Evolutionary conservation across 306 rosid species (phyloP), one percentile per base, ranked within the genome.

Genomic region (Medicago ruthenica): DNA sequence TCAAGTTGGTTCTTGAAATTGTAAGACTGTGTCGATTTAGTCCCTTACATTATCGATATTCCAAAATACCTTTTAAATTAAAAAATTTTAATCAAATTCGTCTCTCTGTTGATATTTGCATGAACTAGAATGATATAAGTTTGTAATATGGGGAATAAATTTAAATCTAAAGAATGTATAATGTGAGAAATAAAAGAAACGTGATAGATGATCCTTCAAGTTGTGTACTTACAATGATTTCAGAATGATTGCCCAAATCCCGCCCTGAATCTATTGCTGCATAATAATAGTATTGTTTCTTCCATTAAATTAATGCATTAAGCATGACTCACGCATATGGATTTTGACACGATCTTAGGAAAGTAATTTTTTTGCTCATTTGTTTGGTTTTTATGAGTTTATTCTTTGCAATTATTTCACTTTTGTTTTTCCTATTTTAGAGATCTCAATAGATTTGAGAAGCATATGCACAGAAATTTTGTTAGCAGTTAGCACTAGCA

Each of bases 361-460:
- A 80, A 59, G 51, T 9, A 69, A 61, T 31, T n/a, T 42, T 67
- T 41, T 67, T 67, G 66, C 15, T 48, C 53, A 58, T 58, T 59
- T 78, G 54, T 53, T 27, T 68, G 58, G 34, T 55, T n/a, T 48
- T 17, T 76, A 48, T 31, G 48, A 45, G 39, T 67, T 40, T 13
- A 34, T 13, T 67, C 4, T 48, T 66, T 44, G 21, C 22, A 73
- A 55, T 80, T 80, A 58, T 73, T 73, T 65, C 24, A 47, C 51
- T n/a, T 59, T 59, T n/a, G n/a, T n/a, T n/a, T 67, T 59, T 54
- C 39, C 68, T 44, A 11, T 37, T 60, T 50, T 5, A 39, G 79
- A 79, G 69, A 50, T 54, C 79, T 73, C 74, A 57, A 67, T 45
- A 66, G 65, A 80, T 74, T 74, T 74, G 80, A 68, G 31, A 74